These are phyloP conservation scores for Trypanosoma scelopori DNA, from an alignment of 208 protist genomes.

Conservation along the genomic window DNA sequence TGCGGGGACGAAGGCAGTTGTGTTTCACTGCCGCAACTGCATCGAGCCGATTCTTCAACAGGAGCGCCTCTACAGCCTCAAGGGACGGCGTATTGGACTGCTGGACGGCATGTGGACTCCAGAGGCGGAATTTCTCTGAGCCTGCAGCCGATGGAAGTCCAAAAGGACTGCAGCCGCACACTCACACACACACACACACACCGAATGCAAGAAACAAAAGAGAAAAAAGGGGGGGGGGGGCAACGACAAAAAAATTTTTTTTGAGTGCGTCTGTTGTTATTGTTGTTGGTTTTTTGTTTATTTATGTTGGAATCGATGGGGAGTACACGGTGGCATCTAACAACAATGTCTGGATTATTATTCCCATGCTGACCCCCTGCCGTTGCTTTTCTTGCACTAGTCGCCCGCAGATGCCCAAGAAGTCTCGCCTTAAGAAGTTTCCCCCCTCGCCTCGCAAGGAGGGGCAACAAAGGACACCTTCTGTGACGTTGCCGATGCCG, in stretches of 20 bases:
- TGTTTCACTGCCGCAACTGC: constrained; percentile 84
- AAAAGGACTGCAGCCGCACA: background rate
- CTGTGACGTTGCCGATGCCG: background rate
- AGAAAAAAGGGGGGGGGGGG: no score
- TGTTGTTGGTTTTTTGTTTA: no score
- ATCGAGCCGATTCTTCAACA: constrained; percentile 67
- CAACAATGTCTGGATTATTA: no score
- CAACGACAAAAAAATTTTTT: no score
- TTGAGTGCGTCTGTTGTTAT: no score
- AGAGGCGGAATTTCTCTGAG: constrained; percentile 63
- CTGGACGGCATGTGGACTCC: constrained; percentile 87
- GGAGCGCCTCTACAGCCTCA: constrained; percentile 40
- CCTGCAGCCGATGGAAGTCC: background rate
- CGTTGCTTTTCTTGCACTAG: no score
- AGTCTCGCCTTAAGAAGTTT: background rate
- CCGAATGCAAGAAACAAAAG: no score
- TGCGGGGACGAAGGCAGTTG: constrained; percentile 27
- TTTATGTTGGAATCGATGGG: no score
- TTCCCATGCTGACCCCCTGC: no score
- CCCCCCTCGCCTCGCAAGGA: background rate
- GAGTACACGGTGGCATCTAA: no score
- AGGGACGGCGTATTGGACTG: constrained; percentile 53
- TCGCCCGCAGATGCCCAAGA: background rate
- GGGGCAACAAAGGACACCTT: no score
- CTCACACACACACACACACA: background rate